phyloP scores from a whole-genome alignment of 352 stramenopile species.

The Phytophthora kernoviae region DNA sequence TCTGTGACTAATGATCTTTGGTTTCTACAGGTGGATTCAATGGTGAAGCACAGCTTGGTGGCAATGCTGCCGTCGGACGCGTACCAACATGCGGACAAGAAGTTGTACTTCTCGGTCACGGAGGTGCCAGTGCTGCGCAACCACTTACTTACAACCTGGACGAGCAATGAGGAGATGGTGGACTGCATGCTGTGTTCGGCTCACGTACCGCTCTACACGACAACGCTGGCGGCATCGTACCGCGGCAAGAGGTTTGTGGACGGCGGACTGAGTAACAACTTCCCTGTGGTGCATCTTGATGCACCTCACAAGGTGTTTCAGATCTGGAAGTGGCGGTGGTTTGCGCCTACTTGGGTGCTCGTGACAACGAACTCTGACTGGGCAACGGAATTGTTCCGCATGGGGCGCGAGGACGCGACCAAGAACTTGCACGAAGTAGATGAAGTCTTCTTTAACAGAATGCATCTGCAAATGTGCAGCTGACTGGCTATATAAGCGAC shows the following conservation, averaged over 20 bases:
- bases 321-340: slow-evolving; percentile 86
- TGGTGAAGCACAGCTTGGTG: slow-evolving; percentile 72
- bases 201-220: slow-evolving; percentile 79
- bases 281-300: slow-evolving; percentile 58
- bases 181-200: slow-evolving; percentile 81
- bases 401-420: slow-evolving; percentile 75
- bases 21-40: slow-evolving; percentile 62
- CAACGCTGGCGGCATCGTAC: slow-evolving; percentile 61
- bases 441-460: slow-evolving; percentile 45
- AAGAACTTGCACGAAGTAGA: slow-evolving; percentile 76
- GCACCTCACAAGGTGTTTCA: slow-evolving; percentile 78
- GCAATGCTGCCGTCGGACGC: slow-evolving; percentile 63
- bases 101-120: slow-evolving; percentile 82
- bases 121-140: slow-evolving; percentile 70
- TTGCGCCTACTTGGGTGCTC: slow-evolving; percentile 75
- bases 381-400: slow-evolving; percentile 76
- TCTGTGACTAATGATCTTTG: neutral
- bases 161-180: slow-evolving; percentile 83
- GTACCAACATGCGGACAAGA: slow-evolving; percentile 63
- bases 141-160: slow-evolving; percentile 71
- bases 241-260: slow-evolving; percentile 78
- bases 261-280: slow-evolving; percentile 76
- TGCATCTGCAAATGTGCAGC: neutral
- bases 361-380: slow-evolving; percentile 79
- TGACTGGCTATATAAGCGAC: too few species aligned